These are phyloP conservation scores for Candida silvicultrix DNA, from an alignment of 805 yeast genomes.

Conservation along the genomic window DNA sequence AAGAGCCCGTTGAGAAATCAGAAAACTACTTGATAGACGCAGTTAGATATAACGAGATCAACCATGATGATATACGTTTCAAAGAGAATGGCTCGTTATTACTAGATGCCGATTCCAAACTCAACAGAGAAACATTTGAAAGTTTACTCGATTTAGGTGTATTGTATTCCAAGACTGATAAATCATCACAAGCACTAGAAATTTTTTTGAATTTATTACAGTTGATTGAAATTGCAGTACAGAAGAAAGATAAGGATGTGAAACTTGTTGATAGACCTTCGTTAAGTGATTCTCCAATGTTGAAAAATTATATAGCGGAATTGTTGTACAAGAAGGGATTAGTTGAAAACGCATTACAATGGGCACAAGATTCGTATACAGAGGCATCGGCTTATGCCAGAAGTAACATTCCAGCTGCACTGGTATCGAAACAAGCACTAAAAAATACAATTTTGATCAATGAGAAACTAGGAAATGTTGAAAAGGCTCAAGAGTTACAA, in stretches of 20 bases:
- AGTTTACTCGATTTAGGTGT: conserved; percentile 21
- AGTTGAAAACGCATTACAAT: conserved; percentile 29
- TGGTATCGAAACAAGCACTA: conserved; percentile 31
- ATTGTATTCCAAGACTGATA: conserved; percentile 13
- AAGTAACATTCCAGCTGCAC: conserved; percentile 30
- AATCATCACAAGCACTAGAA: conserved; percentile 22
- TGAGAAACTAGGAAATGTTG: conserved; percentile 10
- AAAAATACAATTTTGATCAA: conserved; percentile 22
- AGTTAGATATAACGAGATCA: conserved; percentile 18
- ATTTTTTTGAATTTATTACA: conserved; percentile 27
- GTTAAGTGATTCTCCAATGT: conserved; percentile 24
- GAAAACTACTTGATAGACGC: conserved; percentile 26
- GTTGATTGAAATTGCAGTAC: conserved; percentile 1
- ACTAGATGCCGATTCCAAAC: conserved; percentile 7
- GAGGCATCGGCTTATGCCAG: conserved; percentile 25
- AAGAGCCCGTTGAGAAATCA: conserved; percentile 13
- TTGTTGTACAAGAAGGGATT: conserved; percentile 31
- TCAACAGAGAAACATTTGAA: conserved; percentile 18
- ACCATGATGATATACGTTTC: conserved; percentile 14
- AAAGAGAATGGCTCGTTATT: conserved; percentile 12
- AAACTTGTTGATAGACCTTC: conserved; percentile 9
- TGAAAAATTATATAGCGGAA: conserved; percentile 37
- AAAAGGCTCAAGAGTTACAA: conserved; percentile 7
- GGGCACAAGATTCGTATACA: conserved; percentile 33
- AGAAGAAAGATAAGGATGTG: not conserved